Evolutionary conservation across 257 asterid species (phyloP).

Genomic region (Rhazya stricta): DNA sequence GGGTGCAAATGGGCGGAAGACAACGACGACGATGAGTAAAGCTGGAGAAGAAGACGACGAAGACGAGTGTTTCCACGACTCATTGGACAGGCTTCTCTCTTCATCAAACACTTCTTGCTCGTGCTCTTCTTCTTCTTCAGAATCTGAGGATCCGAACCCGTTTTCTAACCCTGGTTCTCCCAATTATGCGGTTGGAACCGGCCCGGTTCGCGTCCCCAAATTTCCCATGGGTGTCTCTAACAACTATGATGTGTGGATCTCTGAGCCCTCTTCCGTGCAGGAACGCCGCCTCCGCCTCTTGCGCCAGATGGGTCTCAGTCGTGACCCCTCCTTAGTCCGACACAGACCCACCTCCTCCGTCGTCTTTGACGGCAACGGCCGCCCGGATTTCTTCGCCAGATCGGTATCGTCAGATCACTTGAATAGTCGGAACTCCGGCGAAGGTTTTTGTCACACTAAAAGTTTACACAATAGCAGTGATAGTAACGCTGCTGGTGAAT

Average conservation of each 20-base stretch:
- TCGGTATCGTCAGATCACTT: constrained; percentile 28
- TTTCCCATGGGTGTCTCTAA: constrained; percentile 50
- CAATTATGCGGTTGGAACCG: constrained; percentile 19
- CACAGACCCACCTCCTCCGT: constrained; percentile 47
- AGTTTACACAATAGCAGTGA: not conserved
- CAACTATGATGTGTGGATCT: constrained; percentile 86
- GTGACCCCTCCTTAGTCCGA: constrained; percentile 71
- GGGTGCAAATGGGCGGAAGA: constrained; percentile 35
- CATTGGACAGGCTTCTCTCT: constrained; percentile 74
- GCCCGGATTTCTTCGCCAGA: constrained; percentile 20
- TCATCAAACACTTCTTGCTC: constrained; percentile 76
- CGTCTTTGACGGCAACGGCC: constrained; percentile 17
- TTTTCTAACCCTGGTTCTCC: constrained; percentile 28
- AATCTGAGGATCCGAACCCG: constrained; percentile 42
- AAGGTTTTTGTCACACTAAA: constrained; percentile 10
- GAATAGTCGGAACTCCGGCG: constrained; percentile 10
- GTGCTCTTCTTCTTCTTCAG: constrained; percentile 52
- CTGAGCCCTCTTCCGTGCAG: constrained; percentile 78
- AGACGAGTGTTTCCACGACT: constrained; percentile 60
- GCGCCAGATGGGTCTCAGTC: constrained; percentile 69
- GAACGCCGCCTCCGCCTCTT: constrained; percentile 81
- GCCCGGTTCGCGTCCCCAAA: constrained; percentile 31
- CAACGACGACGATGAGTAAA: constrained; percentile 55
- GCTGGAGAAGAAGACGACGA: constrained; percentile 53
- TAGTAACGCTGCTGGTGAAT: not conserved